Percentiles rank a stretch among this genome's conserved stretches.
Conservation (phyloP, 768 basidiomycete species). For the Infundibulicybe gibba region DNA sequence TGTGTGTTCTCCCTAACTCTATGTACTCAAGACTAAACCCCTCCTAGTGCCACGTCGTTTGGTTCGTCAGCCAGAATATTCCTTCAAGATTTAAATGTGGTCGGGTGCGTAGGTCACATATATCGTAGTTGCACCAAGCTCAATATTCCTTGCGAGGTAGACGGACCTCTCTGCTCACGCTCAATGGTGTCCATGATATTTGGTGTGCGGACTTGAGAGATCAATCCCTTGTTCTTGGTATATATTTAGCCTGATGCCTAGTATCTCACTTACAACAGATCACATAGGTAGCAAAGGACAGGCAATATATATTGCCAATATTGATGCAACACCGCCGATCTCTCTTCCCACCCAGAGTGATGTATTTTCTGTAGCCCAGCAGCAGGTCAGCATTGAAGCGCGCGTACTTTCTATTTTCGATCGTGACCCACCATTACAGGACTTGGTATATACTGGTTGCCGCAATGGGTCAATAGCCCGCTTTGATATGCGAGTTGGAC, state of each 20-base stretch:
- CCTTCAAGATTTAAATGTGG: conserved; percentile 35
- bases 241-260: background rate
- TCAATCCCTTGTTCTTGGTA: conserved; percentile 52
- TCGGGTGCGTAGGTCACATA: conserved; percentile 27
- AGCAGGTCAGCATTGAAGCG: conserved; percentile 32
- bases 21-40: conserved; percentile 2
- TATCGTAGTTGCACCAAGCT: conserved; percentile 4
- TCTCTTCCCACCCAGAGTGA: conserved; percentile 55
- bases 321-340: conserved; percentile 33
- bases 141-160: conserved; percentile 1
- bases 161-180: conserved; percentile 23
- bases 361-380: conserved; percentile 57
- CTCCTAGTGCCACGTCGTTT: conserved; percentile 50
- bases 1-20: conserved; percentile 32
- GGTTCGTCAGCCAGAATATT: conserved; percentile 50
- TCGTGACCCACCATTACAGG: conserved; percentile 24
- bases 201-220: conserved; percentile 51
- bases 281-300: conserved; percentile 47
- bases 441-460: conserved; percentile 49
- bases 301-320: conserved; percentile 49
- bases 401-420: background rate
- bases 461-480: conserved; percentile 57
- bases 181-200: conserved; percentile 47
- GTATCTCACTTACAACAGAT: background rate
- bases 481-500: conserved; percentile 53